Evolutionary conservation across 306 rosid genomes (phyloP), one percentile per base, ranked within the genome.

Genomic region (Vicia faba): DNA sequence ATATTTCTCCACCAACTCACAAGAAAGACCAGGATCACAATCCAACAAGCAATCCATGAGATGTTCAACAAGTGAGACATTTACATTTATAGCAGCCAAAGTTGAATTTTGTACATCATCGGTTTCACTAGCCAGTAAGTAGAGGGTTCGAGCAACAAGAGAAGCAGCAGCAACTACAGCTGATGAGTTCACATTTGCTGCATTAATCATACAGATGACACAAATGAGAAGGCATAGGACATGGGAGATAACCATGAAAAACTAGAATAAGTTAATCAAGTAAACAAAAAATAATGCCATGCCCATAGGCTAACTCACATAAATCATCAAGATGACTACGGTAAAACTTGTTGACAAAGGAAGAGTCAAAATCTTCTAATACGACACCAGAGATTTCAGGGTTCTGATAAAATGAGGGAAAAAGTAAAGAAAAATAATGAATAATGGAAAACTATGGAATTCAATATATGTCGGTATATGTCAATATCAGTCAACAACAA

Each of bases 11-110:
- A 87, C 96, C 80, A 92, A 81, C 64, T 79, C 86, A 60, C 98
- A 92, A 68, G 98, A 85, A 68, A 92, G 95, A 75, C 98, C 98
- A 13, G 96, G 98, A 46, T 89, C 83, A 75, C 98, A 92, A 65
- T 31, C 75, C 61, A 89, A 64, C 61, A 92, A 81, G 72, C 98
- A 92, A 74, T 79, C 83, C 78, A 87, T 75, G 65, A 92, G 92
- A 75, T 83, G 84, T 74, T 92, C 84, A 77, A 92, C 92, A 57
- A 92, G 86, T 15, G 98, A 84, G 74, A 49, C 87, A 80, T 92
- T 87, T 62, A 81, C 95, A 53, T 80, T 89, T 70, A 92, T 82
- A 64, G 87, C 63, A 66, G 82, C 68, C 68, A 92, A 59, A 73
- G 81, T 76, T 61, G 96, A 69, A 74, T 79, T 77, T 62, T 70